Evolutionary conservation across 2,329 filamentous ascomycete species (phyloP), one percentile per base, ranked within the genome.

Genomic region (Calonectria naviculata): DNA sequence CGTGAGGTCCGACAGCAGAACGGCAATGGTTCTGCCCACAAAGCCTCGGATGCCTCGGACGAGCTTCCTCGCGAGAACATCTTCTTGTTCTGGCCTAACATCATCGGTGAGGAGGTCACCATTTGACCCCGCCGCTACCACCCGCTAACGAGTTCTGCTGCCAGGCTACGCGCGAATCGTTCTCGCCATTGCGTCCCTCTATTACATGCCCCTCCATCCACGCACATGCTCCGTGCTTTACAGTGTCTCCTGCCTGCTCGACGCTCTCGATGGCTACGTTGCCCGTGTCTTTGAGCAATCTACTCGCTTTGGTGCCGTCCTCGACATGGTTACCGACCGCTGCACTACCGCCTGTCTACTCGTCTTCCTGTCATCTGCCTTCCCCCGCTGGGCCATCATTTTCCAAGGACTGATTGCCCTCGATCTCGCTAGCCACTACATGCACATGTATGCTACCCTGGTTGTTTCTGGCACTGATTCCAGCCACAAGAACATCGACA

Each of bases 131-230:
- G 17, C 44, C n/a, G 58, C 13, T 64, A 47, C 56, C 66, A 38
- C 36, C 63, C 36, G 41, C 71, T 75, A 67, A 78, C 75, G 24
- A 74, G 62, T 56, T 52, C 66, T 64, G 34, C 67, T 41, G 42
- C 4, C 74, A 95, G 94, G 94, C 76, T 96, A 96, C 84, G 88
- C 86, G 69, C 92, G 94, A 79, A 93, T 97, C 80, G 85, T 96
- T 74, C 90, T 96, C 76, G 95, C 95, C 78, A 87, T 98, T 79
- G 94, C 94, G 58, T 98, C 97, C 31, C 92, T 99, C 76, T 98
- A 98, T 87, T 99, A 98, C 87, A 99, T 99, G 97, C 96, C 97
- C 63, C 91, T 98, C 65, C 97, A 99, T 83, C 96, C 96, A n/a
- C 93, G 96, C 79, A 98, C 95, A 42, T 98, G 96, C 86, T 95